These are phyloP conservation scores for Prinsepia uniflora DNA, from an alignment of 306 rosid genomes.

Conservation along the genomic window DNA sequence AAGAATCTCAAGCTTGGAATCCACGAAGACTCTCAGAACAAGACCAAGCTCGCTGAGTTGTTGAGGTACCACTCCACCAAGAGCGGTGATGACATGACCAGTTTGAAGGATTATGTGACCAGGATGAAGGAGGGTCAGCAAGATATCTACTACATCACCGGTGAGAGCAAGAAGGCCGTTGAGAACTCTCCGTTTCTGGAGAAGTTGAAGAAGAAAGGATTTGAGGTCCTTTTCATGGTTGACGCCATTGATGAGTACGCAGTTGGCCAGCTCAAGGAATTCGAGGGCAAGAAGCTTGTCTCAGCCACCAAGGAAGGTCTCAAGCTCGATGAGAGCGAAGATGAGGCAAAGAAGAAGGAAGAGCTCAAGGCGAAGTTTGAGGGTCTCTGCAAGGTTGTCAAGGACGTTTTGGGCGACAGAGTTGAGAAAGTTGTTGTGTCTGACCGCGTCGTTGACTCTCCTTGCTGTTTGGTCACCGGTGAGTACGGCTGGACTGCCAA, in stretches of 20 bases:
- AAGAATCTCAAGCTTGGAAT: conserved; percentile 88
- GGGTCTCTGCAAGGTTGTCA: conserved; percentile 79
- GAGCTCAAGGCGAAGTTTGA: conserved; percentile 69
- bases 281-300: conserved; percentile 81
- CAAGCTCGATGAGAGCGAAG: conserved; percentile 80
- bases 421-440: conserved; percentile 91
- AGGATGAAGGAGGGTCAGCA: conserved; percentile 97
- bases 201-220: conserved; percentile 82
- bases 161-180: conserved; percentile 90
- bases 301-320: conserved; percentile 94
- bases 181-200: conserved; percentile 95
- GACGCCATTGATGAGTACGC: conserved; percentile 95
- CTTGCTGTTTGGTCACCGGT: conserved; percentile 92
- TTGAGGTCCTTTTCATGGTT: conserved; percentile 81
- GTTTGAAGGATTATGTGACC: conserved; percentile 87
- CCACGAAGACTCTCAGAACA: conserved; percentile 80
- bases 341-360: conserved; percentile 64
- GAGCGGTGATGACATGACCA: conserved; percentile 89
- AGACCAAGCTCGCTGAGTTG: conserved; percentile 75
- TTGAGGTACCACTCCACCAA: conserved; percentile 84
- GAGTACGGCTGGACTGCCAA: conserved; percentile 97
- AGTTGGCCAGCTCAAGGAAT: conserved; percentile 89
- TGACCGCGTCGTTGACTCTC: conserved; percentile 87
- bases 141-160: conserved; percentile 84
- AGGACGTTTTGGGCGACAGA: conserved; percentile 87